These are phyloP conservation scores for Draba incana DNA, from an alignment of 345 rosid species.

Conservation along the genomic window DNA sequence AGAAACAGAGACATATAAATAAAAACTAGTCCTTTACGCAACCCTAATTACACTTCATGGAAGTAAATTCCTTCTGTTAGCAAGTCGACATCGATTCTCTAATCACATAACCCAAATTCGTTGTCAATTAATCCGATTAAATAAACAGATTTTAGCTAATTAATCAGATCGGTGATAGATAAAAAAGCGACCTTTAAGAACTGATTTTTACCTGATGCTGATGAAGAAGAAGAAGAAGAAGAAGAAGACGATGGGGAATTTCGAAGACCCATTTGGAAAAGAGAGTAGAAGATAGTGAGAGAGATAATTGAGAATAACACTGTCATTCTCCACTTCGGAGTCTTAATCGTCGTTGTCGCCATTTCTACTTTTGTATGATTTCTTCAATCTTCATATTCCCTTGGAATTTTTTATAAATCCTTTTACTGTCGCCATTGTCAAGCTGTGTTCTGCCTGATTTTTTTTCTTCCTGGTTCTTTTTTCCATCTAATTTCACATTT, in stretches of 20 bases:
- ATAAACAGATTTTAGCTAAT: neutral
- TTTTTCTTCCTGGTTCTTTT: neutral
- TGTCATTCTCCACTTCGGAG: conserved; percentile 53
- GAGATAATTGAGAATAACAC: conserved; percentile 57
- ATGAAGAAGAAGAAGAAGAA: conserved; percentile 37
- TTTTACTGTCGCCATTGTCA: conserved; percentile 1
- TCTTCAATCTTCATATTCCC: neutral
- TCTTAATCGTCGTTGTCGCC: conserved; percentile 37
- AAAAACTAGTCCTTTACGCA: conserved; percentile 26
- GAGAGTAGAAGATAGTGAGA: conserved; percentile 51
- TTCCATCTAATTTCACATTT: neutral
- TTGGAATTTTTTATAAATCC: neutral
- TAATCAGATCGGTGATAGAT: neutral
- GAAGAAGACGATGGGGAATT: conserved; percentile 40
- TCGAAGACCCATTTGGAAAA: conserved; percentile 55
- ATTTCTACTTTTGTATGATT: conserved; percentile 35
- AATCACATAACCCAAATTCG: neutral
- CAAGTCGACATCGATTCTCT: conserved; percentile 33
- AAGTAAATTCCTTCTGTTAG: conserved; percentile 7
- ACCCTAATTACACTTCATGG: neutral
- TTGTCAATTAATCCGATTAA: neutral
- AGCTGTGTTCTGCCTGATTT: conserved; percentile 3
- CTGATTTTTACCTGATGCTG: conserved; percentile 43
- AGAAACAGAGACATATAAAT: conserved; percentile 20
- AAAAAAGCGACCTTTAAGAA: no score